A percentile compares a stretch with the other conserved stretches of the same genome.
Evolutionary conservation across 257 asterid species (phyloP).

Genomic region (Solanum ossicruentum): DNA sequence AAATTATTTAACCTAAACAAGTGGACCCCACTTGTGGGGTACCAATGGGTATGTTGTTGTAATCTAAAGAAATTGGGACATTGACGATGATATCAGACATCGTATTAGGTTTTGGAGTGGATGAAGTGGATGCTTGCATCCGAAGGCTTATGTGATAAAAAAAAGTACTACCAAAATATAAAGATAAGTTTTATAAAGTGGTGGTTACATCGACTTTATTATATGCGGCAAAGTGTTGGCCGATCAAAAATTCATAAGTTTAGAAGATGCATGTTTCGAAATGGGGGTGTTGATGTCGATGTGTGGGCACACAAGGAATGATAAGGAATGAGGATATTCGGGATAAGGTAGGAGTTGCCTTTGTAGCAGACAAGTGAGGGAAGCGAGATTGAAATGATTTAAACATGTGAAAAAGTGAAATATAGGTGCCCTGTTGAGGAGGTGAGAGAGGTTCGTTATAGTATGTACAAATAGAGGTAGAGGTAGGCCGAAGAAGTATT

Average conservation of each 20-base stretch:
- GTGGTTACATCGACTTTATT: background rate
- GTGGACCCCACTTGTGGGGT: too few relatives aligned
- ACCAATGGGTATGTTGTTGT: background rate
- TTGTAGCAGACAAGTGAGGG: background rate
- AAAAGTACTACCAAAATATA: background rate
- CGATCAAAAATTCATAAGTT: background rate
- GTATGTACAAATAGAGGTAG: too few relatives aligned
- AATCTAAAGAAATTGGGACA: background rate
- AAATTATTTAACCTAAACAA: background rate
- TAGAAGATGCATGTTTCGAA: background rate
- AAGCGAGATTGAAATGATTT: background rate
- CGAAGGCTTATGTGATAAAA: background rate
- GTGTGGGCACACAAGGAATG: background rate
- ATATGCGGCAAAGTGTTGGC: background rate
- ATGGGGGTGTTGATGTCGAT: background rate
- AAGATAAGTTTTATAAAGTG: background rate
- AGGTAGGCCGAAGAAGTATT: background rate
- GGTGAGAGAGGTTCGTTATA: background rate
- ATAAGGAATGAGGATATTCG: background rate
- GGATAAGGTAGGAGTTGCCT: background rate
- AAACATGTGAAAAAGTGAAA: background rate
- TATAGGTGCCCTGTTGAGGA: background rate
- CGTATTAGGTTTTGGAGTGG: background rate
- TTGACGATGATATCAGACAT: background rate
- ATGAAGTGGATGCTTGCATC: background rate